Percentiles rank a stretch among this genome's conserved stretches.
Conservation (phyloP, 768 basidiomycete species). For the Leucocoprinus sp. region DNA sequence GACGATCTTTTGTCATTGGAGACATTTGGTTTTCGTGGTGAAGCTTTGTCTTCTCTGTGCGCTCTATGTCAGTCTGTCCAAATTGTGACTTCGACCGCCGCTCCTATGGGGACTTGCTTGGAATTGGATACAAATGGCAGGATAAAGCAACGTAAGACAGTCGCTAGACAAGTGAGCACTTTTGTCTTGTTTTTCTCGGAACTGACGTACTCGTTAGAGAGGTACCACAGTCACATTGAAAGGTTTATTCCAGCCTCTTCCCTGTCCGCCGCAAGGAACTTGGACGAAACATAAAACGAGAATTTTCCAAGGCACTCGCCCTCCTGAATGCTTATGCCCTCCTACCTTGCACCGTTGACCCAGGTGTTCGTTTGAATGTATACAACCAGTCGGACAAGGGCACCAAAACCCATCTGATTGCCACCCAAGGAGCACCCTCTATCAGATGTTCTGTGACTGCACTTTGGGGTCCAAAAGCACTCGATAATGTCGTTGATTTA, state of each 20-base stretch:
- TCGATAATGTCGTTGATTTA: conserved; percentile 70
- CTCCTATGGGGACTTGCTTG: conserved; percentile 76
- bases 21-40: conserved; percentile 94
- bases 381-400: conserved; percentile 63
- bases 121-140: conserved; percentile 63
- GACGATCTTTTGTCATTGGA: conserved; percentile 61
- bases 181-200: not conserved
- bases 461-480: conserved; percentile 79
- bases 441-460: conserved; percentile 57
- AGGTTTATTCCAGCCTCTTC: conserved; percentile 70
- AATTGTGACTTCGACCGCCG: conserved; percentile 67
- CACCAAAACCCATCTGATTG: conserved; percentile 69
- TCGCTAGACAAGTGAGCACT: conserved; percentile 63
- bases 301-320: conserved; percentile 78
- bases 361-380: conserved; percentile 66
- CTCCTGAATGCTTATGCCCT: conserved; percentile 86
- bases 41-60: conserved; percentile 91
- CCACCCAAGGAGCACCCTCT: conserved; percentile 60
- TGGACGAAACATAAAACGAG: conserved; percentile 80
- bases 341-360: conserved; percentile 71
- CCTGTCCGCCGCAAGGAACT: conserved; percentile 91
- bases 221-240: conserved; percentile 78
- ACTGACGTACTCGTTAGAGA: conserved; percentile 37
- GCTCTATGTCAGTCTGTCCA: conserved; percentile 65
- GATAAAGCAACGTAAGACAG: conserved; percentile 45